Percentiles rank a stretch among this genome's conserved stretches.
phyloP scores from a whole-genome alignment of 441 rosid genomes.

The Codiaeum variegatum region DNA sequence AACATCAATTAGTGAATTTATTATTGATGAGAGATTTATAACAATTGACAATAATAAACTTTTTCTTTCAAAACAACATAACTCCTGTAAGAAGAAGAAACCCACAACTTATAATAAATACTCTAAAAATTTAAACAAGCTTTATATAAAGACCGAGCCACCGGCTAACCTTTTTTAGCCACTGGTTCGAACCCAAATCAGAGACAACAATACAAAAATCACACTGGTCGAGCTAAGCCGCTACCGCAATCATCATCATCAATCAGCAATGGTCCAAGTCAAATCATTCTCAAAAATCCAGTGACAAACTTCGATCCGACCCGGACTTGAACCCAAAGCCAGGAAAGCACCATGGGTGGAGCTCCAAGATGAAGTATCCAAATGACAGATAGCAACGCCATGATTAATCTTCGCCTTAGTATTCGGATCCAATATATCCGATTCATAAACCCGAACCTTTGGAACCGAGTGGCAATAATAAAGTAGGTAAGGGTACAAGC shows the following conservation, averaged over 20 bases:
- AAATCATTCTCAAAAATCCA: slow-evolving; percentile 95
- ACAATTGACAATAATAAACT: not conserved
- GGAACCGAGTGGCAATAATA: slow-evolving; percentile 99
- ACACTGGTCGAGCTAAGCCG: not conserved
- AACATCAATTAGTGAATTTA: not conserved
- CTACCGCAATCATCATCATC: not conserved
- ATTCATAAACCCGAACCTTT: slow-evolving; percentile 80
- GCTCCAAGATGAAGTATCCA: slow-evolving; percentile 92
- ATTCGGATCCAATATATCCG: slow-evolving; percentile 60
- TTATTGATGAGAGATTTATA: not conserved
- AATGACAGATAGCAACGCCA: slow-evolving; percentile 87
- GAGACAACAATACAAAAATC: not conserved
- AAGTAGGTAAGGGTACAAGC: slow-evolving; percentile 73
- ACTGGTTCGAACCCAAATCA: slow-evolving; percentile 19
- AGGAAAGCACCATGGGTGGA: slow-evolving; percentile 77
- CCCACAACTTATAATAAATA: slow-evolving; percentile 7
- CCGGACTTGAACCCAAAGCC: slow-evolving; percentile 78
- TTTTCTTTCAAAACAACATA: not conserved
- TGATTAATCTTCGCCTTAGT: slow-evolving; percentile 60
- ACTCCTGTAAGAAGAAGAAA: not conserved
- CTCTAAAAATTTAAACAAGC: slow-evolving; percentile 1
- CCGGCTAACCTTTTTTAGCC: slow-evolving; percentile 31
- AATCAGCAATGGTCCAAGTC: slow-evolving; percentile 81
- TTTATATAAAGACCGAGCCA: slow-evolving; percentile 7
- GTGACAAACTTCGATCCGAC: slow-evolving; percentile 83